phyloP scores from a whole-genome alignment of 495 filamentous ascomycete genomes.

The Penicillium longicatenatum region DNA sequence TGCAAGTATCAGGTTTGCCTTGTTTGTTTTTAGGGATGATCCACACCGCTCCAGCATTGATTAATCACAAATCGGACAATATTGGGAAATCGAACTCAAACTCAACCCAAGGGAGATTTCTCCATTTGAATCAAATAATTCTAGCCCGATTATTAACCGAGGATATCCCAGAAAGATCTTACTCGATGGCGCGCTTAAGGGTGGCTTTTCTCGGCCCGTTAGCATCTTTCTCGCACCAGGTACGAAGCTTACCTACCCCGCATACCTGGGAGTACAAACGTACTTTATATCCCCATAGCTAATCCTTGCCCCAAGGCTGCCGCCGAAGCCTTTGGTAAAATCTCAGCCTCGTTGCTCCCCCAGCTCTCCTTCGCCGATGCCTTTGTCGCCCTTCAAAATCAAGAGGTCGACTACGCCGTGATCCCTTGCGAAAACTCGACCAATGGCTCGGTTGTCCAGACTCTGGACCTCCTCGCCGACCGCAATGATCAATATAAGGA shows the following conservation, averaged over 20 bases:
- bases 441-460: conserved; percentile 86
- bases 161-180: conserved; percentile 4
- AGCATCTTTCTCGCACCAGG: conserved; percentile 92
- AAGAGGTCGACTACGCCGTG: conserved; percentile 66
- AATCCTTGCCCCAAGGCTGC: conserved; percentile 58
- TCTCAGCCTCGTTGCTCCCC: conserved; percentile 54
- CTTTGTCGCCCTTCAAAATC: conserved; percentile 73
- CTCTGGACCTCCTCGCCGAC: conserved; percentile 86
- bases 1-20: conserved; percentile 29
- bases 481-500: conserved; percentile 58
- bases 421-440: conserved; percentile 96
- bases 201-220: conserved; percentile 85
- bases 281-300: conserved; percentile 7
- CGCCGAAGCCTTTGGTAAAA: conserved; percentile 57
- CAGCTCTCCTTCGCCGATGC: conserved; percentile 67
- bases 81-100: not conserved
- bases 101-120: not conserved
- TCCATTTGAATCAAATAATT: not conserved
- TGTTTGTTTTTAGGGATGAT: conserved; percentile 30
- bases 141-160: too few relatives aligned
- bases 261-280: not conserved
- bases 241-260: conserved; percentile 36
- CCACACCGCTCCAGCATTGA: conserved; percentile 23
- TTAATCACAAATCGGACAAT: not conserved
- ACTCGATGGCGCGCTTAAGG: conserved; percentile 27